Evolutionary conservation across 805 yeast genomes (phyloP).

Genomic region (Schizosaccharomyces osmophilus): DNA sequence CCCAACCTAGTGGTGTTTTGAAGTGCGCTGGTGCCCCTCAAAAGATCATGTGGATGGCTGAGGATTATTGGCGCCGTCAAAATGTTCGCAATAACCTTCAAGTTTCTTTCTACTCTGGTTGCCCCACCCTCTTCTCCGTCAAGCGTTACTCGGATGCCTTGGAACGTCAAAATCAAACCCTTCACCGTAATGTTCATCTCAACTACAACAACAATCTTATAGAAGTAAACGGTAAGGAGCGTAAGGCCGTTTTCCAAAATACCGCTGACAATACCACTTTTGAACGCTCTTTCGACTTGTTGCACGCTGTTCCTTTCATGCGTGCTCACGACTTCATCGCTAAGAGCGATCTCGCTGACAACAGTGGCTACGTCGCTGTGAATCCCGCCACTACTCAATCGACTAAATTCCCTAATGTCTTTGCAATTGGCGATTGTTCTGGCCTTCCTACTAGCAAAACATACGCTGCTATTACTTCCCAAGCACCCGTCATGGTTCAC

Average conservation of each 20-base stretch:
- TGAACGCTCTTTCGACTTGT: background rate
- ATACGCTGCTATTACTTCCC: constrained; percentile 1
- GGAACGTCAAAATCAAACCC: background rate
- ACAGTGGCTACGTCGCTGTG: constrained; percentile 1
- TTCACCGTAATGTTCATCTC: constrained; percentile 1
- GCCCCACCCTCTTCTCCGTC: background rate
- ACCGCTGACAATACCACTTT: background rate
- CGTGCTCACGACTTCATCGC: background rate
- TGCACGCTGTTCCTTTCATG: constrained; percentile 3
- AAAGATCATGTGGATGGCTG: constrained; percentile 4
- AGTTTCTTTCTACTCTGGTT: background rate
- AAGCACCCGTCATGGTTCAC: constrained; percentile 1
- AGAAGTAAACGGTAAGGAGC: background rate
- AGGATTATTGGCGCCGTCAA: constrained; percentile 2
- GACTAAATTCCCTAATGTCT: constrained; percentile 1
- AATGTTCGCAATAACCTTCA: background rate
- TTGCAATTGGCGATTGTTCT: constrained; percentile 1
- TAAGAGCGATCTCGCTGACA: constrained; percentile 1
- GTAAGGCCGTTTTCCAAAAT: background rate
- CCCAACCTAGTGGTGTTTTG: constrained; percentile 1
- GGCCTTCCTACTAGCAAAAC: constrained; percentile 2
- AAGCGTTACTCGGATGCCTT: background rate
- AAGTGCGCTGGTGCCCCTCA: constrained; percentile 4
- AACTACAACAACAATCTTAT: background rate
- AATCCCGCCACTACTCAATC: background rate